A percentile compares a stretch with the other conserved stretches of the same genome.
phyloP scores from a whole-genome alignment of 148 eudicot species.

The Arbutus unedo region DNA sequence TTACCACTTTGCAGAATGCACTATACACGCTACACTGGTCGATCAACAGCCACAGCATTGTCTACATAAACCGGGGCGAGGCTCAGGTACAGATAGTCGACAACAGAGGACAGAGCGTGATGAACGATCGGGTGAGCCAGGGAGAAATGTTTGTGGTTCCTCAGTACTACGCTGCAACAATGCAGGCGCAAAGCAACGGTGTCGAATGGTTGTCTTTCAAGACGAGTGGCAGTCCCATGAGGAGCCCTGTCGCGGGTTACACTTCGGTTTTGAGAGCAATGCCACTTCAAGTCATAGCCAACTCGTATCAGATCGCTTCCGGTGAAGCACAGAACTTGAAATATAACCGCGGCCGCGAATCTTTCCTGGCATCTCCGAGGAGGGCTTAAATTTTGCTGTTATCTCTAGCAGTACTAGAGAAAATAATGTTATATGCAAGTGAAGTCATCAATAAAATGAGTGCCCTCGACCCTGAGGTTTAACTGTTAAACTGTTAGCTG shows the following conservation, averaged over 20 bases:
- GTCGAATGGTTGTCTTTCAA: slow-evolving; percentile 59
- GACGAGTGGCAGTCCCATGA: slow-evolving; percentile 60
- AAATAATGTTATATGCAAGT: not conserved
- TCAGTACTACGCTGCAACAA: slow-evolving; percentile 45
- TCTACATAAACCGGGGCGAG: slow-evolving; percentile 56
- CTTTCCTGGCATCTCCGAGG: slow-evolving; percentile 38
- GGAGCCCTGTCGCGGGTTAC: slow-evolving; percentile 59
- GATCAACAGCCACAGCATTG: slow-evolving; percentile 51
- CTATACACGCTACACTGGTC: slow-evolving; percentile 61
- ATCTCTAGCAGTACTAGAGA: not conserved
- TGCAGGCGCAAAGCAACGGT: slow-evolving; percentile 50
- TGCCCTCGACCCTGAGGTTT: not conserved
- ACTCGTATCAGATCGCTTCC: slow-evolving; percentile 46
- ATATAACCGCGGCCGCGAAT: slow-evolving; percentile 41
- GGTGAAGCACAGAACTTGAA: slow-evolving; percentile 50
- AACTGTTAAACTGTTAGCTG: not conserved
- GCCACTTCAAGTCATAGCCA: slow-evolving; percentile 55
- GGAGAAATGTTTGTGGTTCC: slow-evolving; percentile 71
- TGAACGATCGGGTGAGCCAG: slow-evolving; percentile 50
- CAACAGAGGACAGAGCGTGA: slow-evolving; percentile 37
- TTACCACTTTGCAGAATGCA: slow-evolving; percentile 40
- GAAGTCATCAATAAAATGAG: not conserved
- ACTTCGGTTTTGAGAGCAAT: slow-evolving; percentile 66
- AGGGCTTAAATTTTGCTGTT: not conserved
- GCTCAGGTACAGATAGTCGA: slow-evolving; percentile 54